phyloP scores from a whole-genome alignment of 352 stramenopile genomes.

The Pythium vanterpoolii region DNA sequence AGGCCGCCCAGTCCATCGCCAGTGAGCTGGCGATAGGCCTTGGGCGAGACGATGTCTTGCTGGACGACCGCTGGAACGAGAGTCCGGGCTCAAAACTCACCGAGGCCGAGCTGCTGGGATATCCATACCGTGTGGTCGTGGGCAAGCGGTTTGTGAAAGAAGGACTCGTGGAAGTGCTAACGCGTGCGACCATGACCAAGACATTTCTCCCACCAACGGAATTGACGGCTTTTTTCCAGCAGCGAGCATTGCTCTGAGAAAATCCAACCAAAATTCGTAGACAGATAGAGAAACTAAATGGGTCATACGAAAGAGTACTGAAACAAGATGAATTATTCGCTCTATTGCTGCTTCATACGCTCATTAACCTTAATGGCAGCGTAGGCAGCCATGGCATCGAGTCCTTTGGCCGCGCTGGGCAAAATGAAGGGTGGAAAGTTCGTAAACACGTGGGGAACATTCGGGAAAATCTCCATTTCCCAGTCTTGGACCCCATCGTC shows the following conservation, averaged over 20 bases:
- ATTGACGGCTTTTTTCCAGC: slow-evolving; percentile 37
- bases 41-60: slow-evolving; percentile 56
- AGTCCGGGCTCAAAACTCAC: slow-evolving; percentile 76
- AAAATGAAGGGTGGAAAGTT: slow-evolving; percentile 20
- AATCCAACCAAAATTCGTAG: neutral
- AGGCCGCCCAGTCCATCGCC: slow-evolving; percentile 47
- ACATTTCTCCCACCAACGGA: slow-evolving; percentile 46
- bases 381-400: slow-evolving; percentile 22
- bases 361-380: slow-evolving; percentile 4
- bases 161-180: slow-evolving; percentile 74
- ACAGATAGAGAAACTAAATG: neutral
- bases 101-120: slow-evolving; percentile 84
- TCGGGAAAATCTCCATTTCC: slow-evolving; percentile 15
- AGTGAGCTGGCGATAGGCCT: slow-evolving; percentile 37
- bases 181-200: slow-evolving; percentile 61
- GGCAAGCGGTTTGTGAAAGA: slow-evolving; percentile 77
- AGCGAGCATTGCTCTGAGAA: neutral
- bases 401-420: slow-evolving; percentile 9
- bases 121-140: slow-evolving; percentile 82
- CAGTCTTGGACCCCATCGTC: slow-evolving; percentile 16
- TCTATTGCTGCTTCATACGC: too few species aligned
- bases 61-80: slow-evolving; percentile 83
- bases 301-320: neutral
- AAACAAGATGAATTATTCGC: too few species aligned
- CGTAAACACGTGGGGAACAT: slow-evolving; percentile 27